Conservation (phyloP, 2,329 filamentous ascomycete genomes). For the Seiridium unicorne region DNA sequence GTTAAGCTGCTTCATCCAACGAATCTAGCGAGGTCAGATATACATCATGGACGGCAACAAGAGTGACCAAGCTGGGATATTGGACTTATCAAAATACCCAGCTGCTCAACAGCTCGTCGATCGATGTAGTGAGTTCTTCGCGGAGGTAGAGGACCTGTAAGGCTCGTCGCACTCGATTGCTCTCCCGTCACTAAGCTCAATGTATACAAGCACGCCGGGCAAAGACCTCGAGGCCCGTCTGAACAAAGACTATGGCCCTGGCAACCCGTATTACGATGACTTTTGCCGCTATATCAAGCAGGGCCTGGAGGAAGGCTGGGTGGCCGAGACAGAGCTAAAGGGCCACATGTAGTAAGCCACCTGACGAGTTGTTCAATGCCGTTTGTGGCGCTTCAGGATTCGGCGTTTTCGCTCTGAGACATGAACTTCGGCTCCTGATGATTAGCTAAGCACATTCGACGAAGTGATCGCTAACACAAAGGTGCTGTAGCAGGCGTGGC, state of each 20-base stretch:
- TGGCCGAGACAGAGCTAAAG: constrained; percentile 38
- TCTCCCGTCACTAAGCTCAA: neutral
- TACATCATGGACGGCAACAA: neutral
- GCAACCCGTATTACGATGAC: constrained; percentile 39
- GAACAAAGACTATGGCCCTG: constrained; percentile 41
- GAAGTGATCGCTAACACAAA: no score
- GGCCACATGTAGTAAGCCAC: constrained; percentile 37
- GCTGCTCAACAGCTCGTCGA: constrained; percentile 25
- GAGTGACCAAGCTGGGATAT: constrained; percentile 14
- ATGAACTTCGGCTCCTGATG: no score
- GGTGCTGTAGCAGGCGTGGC: constrained; percentile 28
- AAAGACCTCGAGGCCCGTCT: constrained; percentile 41
- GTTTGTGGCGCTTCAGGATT: no score
- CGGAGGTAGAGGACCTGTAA: constrained; percentile 29
- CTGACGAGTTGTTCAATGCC: no score
- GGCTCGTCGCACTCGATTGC: neutral
- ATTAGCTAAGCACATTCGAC: no score
- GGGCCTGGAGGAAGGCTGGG: constrained; percentile 43
- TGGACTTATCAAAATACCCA: constrained; percentile 24
- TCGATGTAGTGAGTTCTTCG: constrained; percentile 27
- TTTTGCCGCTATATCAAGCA: constrained; percentile 35
- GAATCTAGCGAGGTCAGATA: no score
- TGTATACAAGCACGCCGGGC: constrained; percentile 37
- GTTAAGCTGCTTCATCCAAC: no score
- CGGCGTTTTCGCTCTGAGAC: no score